Evolutionary conservation across 495 filamentous ascomycete genomes (phyloP), one percentile per base, ranked within the genome.

Genomic region (Parmelia sp.): DNA sequence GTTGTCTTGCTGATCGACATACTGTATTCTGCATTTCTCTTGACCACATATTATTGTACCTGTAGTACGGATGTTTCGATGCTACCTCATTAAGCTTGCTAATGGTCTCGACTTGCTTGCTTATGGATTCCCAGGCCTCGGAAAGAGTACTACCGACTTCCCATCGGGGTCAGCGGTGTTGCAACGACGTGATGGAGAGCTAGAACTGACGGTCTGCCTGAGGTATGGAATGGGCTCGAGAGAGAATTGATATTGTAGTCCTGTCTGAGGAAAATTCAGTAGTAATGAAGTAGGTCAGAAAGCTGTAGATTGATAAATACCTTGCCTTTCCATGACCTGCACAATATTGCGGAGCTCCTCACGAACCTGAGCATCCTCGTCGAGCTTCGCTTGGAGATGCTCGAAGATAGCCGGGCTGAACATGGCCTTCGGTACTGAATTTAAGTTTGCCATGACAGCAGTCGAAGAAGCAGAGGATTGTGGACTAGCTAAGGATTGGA

Each of bases 11-110:
- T 51, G 40, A 51, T 19, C 37, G 53, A 36, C 77, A 35, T 68
- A 88, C 88, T 51, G 88, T 82, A 74, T 94, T 91, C 76, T 97
- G 94, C 31, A 97, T 76, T 66, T 90, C 85, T 36, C 90, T 84
- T 10, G 83, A 81, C 95, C 95, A 98, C 72, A 90, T 77, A 25
- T 79, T 76, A 71, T 97, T 97, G 75, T 92, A 92, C 70, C 96
- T 96, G 85, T 96, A 97, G 77, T 96, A 98, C 0, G 94, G 92
- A 70, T 92, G 86, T 68, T 88, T 78, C 45, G 91, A 90, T 10
- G 91, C 88, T 58, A 90, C 83, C 51, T 76, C 74, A 55, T 85
- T 82, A 56, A 98, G 83, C 61, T 83, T 82, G 27, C 70, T 65
- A 31, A 92, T 77, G 33, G 76, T 80, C 21, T 79, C 74, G 40